Percentiles rank a stretch among this genome's conserved stretches.
phyloP scores from a whole-genome alignment of 2,329 filamentous ascomycete species.

The Setomelanomma holmii region DNA sequence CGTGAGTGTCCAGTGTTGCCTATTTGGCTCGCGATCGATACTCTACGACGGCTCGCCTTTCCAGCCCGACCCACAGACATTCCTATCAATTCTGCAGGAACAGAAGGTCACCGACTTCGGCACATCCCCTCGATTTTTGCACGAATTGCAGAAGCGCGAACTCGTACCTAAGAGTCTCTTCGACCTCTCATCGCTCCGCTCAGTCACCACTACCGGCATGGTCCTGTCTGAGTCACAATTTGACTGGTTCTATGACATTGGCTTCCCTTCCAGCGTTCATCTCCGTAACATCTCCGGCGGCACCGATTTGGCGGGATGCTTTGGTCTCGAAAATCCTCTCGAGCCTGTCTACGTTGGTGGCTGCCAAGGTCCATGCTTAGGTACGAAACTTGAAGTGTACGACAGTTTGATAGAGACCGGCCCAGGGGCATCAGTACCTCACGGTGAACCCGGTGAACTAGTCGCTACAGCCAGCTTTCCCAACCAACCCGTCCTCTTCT shows the following conservation, averaged over 20 bases:
- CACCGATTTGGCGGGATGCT: constrained; percentile 76
- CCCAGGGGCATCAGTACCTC: constrained; percentile 60
- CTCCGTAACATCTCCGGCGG: constrained; percentile 78
- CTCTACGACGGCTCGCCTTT: constrained; percentile 89
- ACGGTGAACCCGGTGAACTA: constrained; percentile 76
- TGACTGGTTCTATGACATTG: constrained; percentile 79
- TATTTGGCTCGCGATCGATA: constrained; percentile 67
- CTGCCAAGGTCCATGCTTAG: constrained; percentile 61
- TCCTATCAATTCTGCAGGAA: constrained; percentile 68
- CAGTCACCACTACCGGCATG: constrained; percentile 80
- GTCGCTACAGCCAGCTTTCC: constrained; percentile 76
- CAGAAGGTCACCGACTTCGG: constrained; percentile 76
- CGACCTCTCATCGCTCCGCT: constrained; percentile 67
- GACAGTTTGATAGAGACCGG: constrained; percentile 60
- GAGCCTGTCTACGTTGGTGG: constrained; percentile 69
- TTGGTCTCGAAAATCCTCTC: constrained; percentile 69
- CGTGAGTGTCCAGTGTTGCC: constrained; percentile 63
- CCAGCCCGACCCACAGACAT: constrained; percentile 68
- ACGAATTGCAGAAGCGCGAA: constrained; percentile 71
- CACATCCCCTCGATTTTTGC: constrained; percentile 77
- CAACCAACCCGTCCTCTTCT: constrained; percentile 69
- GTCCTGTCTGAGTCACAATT: constrained; percentile 78
- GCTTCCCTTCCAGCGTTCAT: constrained; percentile 71
- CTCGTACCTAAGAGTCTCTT: constrained; percentile 68
- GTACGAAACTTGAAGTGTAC: constrained; percentile 65